Base-by-base conservation (phyloP, 2,329 filamentous ascomycete species). In the Metarhizium brunneum region DNA sequence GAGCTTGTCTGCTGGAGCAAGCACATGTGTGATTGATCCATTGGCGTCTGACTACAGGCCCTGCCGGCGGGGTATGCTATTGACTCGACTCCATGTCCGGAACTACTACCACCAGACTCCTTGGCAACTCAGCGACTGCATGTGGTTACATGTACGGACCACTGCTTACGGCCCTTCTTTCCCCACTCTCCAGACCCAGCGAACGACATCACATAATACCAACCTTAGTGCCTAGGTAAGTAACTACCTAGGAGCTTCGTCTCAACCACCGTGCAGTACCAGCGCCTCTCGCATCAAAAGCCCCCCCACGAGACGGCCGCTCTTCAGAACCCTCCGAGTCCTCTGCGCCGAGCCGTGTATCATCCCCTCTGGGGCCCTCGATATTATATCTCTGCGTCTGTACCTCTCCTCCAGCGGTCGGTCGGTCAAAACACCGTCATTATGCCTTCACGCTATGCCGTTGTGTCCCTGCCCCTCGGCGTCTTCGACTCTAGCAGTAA, bases 391-490 rank as follows among this genome's bases (percentile, higher is more conserved):
- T 4, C 25, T 35, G 32, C 58, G 50, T 49, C 53, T 43, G 47
- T 45, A 40, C 54, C 55, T 53, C 42, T 45, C 42, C n/a, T 20
- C 10, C 8, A 42, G 32, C 40, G n/a, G 40, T 13, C 14, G 5
- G 42, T 6, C 42, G 14, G 6, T 14, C 13, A 14, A 6, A 16
- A 13, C 32, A 18, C 32, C 51, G 51, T 40, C 63, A 59, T 50
- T 59, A 80, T 80, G 77, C 69, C 76, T 54, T 69, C 73, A 63
- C 91, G 84, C 67, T 97, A 95, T 78, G 83, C 92, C 64, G 82
- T 97, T 66, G 81, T 97, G 64, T 97, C 94, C 59, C 82, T 99
- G 59, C 94, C 94, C 57, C 86, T 88, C 62, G 89, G 89, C 57
- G 92, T 92, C 69, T 87, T 91, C 67, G 87, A 90, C 63, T 88